Conservation (phyloP, 768 basidiomycete species). For the Scleroderma citrinum region DNA sequence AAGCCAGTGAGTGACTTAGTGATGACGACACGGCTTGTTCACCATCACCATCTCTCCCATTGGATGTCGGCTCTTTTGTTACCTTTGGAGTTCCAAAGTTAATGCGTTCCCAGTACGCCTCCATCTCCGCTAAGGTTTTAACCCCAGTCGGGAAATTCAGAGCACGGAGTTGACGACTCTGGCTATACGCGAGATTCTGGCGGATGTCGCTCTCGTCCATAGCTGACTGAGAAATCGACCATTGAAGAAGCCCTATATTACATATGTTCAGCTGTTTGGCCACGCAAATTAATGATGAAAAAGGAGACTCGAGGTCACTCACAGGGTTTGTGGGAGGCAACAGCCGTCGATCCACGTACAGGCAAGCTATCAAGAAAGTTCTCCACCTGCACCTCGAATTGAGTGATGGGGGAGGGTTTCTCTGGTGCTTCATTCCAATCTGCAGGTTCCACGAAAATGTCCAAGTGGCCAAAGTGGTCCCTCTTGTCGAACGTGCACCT, state of each 20-base stretch:
- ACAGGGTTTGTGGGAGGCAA: conserved; percentile 16
- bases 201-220: conserved; percentile 32
- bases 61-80: background rate
- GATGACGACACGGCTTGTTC: conserved; percentile 3
- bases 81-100: conserved; percentile 18
- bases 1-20: conserved; percentile 24
- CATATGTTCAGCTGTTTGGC: background rate
- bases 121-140: conserved; percentile 20
- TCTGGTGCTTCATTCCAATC: conserved; percentile 37
- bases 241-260: conserved; percentile 54
- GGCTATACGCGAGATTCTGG: conserved; percentile 25
- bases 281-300: conserved; percentile 1
- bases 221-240: conserved; percentile 42
- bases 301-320: background rate
- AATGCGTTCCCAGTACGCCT: conserved; percentile 25
- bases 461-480: conserved; percentile 37
- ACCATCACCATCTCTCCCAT: background rate
- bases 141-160: conserved; percentile 48
- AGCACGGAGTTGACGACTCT: conserved; percentile 41
- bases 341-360: conserved; percentile 34
- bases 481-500: conserved; percentile 57
- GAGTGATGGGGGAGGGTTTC: conserved; percentile 41
- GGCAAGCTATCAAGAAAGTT: conserved; percentile 40
- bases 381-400: conserved; percentile 46
- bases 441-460: conserved; percentile 63